phyloP scores from a whole-genome alignment of 371 early-diverging fungal species.

The Mortierella sp. region DNA sequence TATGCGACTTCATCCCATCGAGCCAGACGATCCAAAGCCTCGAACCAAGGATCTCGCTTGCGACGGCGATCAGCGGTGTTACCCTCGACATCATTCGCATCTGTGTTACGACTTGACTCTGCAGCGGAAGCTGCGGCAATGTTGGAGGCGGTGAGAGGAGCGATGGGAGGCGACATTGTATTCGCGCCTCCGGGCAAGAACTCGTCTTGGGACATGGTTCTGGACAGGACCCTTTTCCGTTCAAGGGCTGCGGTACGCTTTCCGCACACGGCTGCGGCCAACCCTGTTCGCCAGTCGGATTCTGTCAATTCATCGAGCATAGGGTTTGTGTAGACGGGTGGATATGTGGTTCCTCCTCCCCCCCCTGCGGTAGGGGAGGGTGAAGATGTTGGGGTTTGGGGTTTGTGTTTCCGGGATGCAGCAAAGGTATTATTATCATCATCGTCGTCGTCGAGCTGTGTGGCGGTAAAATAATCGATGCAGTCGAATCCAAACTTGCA shows the following conservation, averaged over 20 bases:
- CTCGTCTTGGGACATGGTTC: conserved; percentile 42
- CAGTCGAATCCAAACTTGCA: conserved; percentile 52
- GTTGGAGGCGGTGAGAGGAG: neutral
- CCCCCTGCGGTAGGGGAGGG: too few relatives aligned
- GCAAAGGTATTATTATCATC: neutral
- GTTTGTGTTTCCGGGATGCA: neutral
- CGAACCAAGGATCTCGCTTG: conserved; percentile 43
- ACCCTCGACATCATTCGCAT: neutral
- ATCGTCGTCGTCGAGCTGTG: conserved; percentile 30
- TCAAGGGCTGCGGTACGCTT: conserved; percentile 54
- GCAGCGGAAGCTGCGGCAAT: neutral
- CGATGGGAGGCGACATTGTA: neutral
- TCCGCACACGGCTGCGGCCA: conserved; percentile 52
- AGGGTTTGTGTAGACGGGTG: conserved; percentile 26
- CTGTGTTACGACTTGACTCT: neutral
- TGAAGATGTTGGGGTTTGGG: conserved; percentile 13
- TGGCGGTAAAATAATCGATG: conserved; percentile 50
- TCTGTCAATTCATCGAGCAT: conserved; percentile 35
- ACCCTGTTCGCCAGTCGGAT: conserved; percentile 30
- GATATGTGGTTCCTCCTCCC: neutral
- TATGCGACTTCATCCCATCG: conserved; percentile 55
- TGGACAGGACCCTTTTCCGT: conserved; percentile 40
- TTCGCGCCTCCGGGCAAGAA: neutral
- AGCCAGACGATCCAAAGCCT: conserved; percentile 42
- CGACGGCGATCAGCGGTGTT: neutral